A percentile compares a stretch with the other conserved stretches of the same genome.
These are phyloP conservation scores for Botryotinia globosa DNA, from an alignment of 2,329 filamentous ascomycete genomes.

Conservation along the genomic window DNA sequence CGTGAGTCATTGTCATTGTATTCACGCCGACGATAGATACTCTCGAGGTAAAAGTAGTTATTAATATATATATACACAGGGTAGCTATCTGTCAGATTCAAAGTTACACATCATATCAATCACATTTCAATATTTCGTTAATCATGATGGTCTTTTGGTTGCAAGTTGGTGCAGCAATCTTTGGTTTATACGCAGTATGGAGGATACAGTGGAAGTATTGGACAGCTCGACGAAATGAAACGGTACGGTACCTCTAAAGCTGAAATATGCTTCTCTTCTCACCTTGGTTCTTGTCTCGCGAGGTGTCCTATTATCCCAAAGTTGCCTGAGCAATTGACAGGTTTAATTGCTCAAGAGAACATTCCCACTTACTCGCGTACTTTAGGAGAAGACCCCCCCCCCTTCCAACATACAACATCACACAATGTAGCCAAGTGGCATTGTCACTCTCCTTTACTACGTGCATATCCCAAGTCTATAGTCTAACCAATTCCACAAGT, in stretches of 20 bases:
- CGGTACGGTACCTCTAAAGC: neutral
- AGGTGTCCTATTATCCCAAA: too few relatives aligned
- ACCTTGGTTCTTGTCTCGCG: too few relatives aligned
- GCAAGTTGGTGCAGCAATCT: neutral
- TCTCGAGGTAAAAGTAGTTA: neutral
- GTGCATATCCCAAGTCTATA: neutral
- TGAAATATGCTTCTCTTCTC: neutral
- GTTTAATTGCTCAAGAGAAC: neutral
- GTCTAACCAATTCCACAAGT: constrained; percentile 2
- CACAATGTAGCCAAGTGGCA: neutral
- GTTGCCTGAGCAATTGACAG: neutral
- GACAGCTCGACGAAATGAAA: neutral
- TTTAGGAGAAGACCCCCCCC: neutral
- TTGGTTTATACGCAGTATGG: constrained; percentile 7
- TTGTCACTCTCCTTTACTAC: neutral
- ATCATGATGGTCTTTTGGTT: neutral
- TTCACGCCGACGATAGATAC: neutral
- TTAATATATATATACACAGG: neutral
- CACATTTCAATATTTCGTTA: neutral
- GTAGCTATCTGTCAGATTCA: neutral
- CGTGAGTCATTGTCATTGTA: neutral
- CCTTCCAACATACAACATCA: neutral
- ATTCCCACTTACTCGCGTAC: neutral
- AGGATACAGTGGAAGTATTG: neutral
- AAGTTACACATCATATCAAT: neutral